Base-by-base conservation (phyloP, 164 flowering plant species). In the Annona cherimola region DNA sequence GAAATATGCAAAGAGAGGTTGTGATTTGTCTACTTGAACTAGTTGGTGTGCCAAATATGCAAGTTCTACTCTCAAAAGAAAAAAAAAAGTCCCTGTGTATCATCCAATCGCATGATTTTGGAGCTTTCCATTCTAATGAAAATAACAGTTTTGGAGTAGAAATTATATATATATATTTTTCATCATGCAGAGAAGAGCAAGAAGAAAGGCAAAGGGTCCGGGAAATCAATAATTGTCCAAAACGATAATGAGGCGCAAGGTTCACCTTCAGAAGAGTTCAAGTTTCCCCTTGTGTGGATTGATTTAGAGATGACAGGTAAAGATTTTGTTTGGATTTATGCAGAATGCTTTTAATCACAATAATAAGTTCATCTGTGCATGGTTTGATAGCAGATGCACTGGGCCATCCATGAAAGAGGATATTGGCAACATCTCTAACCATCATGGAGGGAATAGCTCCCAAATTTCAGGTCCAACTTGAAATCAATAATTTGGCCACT, bases 271-370 rank as follows among this genome's bases (percentile, higher is more conserved):
- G 76, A 39, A 72, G 85, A 69, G 54, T 89, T 72, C 81, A 88
- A 54, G 79, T 40, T 83, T 69, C 96, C 99, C 12, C 99, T 94
- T 78, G 98, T 90, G 18, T 94, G 99, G 99, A 92, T 94, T 82
- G 99, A 94, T 83, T 80, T 94, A 81, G 99, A 94, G 83, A 94
- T 92, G 99, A 92, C 99, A 67, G 99, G 99, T 90, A 75, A 39
- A 71, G 46, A 63, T 8, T 43, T 63, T 2, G 5, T 18, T 20
- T 18, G 39, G 20, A 0, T 2, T n/a, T 18, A 2, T 61, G 39
- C 5, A 16, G 2, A 6, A n/a, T 61, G 39, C 11, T 61, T 20
- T n/a, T 61, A 6, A 6, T n/a, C 7, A 5, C 5, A 61, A 61
- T 18, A 20, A 16, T 61, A n/a, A 61, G 63, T 19, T 61, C 35